Evolutionary conservation across 2,329 filamentous ascomycete genomes (phyloP).

Genomic region (Simplicillium sp.): DNA sequence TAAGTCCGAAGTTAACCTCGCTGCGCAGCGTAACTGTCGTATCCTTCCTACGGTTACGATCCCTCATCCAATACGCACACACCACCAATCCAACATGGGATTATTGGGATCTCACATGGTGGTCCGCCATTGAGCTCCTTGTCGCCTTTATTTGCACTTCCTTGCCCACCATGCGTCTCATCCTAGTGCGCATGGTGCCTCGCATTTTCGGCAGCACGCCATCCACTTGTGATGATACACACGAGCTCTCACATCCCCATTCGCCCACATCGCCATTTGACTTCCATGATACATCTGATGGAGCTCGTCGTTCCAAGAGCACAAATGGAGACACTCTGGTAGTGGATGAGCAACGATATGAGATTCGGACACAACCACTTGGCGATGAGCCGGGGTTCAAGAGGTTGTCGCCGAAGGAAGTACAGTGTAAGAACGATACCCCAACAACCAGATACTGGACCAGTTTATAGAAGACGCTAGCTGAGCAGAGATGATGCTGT

Average conservation of each 20-base stretch:
- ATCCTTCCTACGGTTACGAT: constrained; percentile 19
- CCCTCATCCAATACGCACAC: constrained; percentile 15
- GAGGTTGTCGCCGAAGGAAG: not conserved
- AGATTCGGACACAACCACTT: not conserved
- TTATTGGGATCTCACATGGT: constrained; percentile 15
- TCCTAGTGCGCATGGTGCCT: constrained; percentile 9
- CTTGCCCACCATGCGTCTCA: constrained; percentile 18
- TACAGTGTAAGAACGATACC: too few species aligned
- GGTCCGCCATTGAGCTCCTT: constrained; percentile 22
- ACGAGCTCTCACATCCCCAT: too few species aligned
- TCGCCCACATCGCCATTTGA: too few species aligned
- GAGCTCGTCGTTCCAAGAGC: too few species aligned
- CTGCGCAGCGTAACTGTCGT: constrained; percentile 17
- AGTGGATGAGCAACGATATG: not conserved
- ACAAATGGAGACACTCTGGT: not conserved
- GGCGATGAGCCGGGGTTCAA: not conserved
- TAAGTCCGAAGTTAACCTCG: too few species aligned
- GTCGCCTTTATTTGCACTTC: constrained; percentile 22
- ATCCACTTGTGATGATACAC: too few species aligned
- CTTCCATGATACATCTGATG: too few species aligned
- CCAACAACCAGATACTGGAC: too few species aligned
- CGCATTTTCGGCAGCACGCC: not conserved
- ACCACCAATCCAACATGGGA: constrained; percentile 19
- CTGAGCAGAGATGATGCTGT: too few species aligned
- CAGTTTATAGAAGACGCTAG: too few species aligned